These are phyloP conservation scores for Gossypium trilobum DNA, from an alignment of 441 rosid genomes.

Conservation along the genomic window DNA sequence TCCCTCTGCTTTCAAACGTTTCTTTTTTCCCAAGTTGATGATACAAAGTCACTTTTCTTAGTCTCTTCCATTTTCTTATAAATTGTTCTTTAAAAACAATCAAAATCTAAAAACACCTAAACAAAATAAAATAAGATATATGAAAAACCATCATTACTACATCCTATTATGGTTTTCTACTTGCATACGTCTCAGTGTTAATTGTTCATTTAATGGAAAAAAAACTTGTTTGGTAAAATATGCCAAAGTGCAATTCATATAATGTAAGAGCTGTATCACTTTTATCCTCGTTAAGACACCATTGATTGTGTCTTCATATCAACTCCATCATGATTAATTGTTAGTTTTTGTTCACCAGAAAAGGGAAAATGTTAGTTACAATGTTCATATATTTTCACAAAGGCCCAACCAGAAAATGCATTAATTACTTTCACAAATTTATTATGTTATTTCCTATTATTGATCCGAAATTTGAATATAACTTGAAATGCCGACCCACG, in stretches of 20 bases:
- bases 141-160: not conserved
- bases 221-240: not conserved
- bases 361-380: not conserved
- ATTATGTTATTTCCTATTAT: no score
- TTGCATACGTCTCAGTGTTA: not conserved
- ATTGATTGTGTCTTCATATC: conserved; percentile 14
- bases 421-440: no score
- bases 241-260: not conserved
- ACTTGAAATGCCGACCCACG: no score
- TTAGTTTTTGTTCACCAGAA: not conserved
- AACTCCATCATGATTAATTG: conserved; percentile 1
- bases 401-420: no score
- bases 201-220: not conserved
- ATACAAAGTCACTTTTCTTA: not conserved
- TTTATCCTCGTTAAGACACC: conserved; percentile 17
- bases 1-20: not conserved
- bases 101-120: not conserved
- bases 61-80: not conserved
- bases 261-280: not conserved
- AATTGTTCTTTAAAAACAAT: not conserved
- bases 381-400: not conserved
- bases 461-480: no score
- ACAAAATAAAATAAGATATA: no score
- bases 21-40: not conserved
- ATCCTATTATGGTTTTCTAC: not conserved